phyloP scores from a whole-genome alignment of 495 filamentous ascomycete species.

The Talaromyces ruber region DNA sequence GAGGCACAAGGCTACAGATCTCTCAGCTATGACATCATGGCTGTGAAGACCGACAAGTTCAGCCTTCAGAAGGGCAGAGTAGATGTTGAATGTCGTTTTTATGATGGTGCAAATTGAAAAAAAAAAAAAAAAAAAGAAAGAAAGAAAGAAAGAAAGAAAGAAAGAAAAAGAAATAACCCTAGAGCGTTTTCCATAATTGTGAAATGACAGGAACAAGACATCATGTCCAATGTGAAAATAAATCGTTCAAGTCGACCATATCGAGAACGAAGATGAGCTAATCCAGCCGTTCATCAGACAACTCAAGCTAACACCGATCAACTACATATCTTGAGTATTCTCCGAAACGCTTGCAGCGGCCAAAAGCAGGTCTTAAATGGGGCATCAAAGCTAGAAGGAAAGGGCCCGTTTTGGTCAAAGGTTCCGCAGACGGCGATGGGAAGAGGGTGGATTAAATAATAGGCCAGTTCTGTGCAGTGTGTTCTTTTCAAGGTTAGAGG shows the following conservation, averaged over 20 bases:
- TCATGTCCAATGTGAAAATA: neutral
- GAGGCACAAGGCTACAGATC: neutral
- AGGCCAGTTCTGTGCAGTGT: neutral
- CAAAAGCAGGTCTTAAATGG: slow-evolving; percentile 6
- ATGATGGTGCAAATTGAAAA: too few species aligned
- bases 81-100: too few species aligned
- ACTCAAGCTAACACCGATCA: too few species aligned
- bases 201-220: too few species aligned
- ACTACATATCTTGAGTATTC: neutral
- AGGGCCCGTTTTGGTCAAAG: slow-evolving; percentile 15
- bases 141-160: too few species aligned
- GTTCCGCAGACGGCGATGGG: slow-evolving; percentile 12
- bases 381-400: slow-evolving; percentile 11
- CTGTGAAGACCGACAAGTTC: too few species aligned
- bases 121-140: too few species aligned
- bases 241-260: neutral
- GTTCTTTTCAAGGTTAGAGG: neutral
- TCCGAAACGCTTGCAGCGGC: neutral
- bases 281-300: too few species aligned
- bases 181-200: too few species aligned
- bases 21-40: neutral
- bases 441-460: slow-evolving; percentile 15
- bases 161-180: too few species aligned
- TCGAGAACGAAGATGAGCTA: neutral
- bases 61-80: too few species aligned